Conservation (phyloP, 2,329 filamentous ascomycete genomes). For the Diaporthe aspalathi region DNA sequence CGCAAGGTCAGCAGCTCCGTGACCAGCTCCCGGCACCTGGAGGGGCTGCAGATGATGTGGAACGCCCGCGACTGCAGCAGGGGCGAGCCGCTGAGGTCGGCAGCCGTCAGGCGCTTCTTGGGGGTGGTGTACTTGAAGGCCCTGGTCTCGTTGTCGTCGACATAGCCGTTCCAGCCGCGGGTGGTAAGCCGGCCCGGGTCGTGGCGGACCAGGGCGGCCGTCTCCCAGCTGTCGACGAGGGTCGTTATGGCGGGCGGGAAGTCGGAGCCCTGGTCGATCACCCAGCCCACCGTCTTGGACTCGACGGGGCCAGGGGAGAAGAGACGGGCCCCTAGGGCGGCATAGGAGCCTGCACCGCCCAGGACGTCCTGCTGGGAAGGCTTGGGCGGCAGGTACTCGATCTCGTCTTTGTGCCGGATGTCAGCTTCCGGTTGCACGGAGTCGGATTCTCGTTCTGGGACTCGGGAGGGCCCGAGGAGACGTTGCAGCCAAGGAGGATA, state of each 20-base stretch:
- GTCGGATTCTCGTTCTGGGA: neutral
- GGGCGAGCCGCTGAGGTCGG: constrained; percentile 69
- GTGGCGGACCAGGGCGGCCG: constrained; percentile 75
- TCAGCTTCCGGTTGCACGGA: constrained; percentile 36
- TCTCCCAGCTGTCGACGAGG: constrained; percentile 80
- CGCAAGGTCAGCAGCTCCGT: constrained; percentile 73
- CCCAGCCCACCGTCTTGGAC: constrained; percentile 83
- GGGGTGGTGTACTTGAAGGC: constrained; percentile 90
- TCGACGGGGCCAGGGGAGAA: constrained; percentile 75
- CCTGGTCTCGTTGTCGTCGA: constrained; percentile 72
- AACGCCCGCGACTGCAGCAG: constrained; percentile 81
- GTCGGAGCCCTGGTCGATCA: constrained; percentile 89
- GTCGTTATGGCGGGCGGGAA: constrained; percentile 77
- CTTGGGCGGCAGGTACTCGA: constrained; percentile 81
- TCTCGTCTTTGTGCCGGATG: constrained; percentile 73
- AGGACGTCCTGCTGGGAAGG: constrained; percentile 79
- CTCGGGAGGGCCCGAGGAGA: neutral
- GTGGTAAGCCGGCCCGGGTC: constrained; percentile 80
- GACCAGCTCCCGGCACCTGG: constrained; percentile 81
- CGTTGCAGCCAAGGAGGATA: constrained; percentile 16
- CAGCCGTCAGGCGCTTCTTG: constrained; percentile 82
- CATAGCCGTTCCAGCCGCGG: constrained; percentile 92
- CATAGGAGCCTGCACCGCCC: constrained; percentile 90
- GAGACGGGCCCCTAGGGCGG: constrained; percentile 87
- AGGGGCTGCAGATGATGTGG: constrained; percentile 87